These are phyloP conservation scores for Phytophthora sp. DNA, from an alignment of 352 stramenopile genomes.

Conservation along the genomic window DNA sequence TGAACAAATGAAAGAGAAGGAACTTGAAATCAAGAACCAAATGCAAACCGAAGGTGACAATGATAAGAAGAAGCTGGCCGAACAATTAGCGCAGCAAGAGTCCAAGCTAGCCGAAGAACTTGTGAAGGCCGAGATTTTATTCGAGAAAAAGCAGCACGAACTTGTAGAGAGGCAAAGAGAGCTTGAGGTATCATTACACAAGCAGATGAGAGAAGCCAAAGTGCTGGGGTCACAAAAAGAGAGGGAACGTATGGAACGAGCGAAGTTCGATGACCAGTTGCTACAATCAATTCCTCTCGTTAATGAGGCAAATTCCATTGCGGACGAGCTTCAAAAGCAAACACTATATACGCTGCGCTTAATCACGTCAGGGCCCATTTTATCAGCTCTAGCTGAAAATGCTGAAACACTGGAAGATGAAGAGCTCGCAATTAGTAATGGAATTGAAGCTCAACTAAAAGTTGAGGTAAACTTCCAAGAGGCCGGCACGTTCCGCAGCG, in stretches of 20 bases:
- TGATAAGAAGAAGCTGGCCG: conserved; percentile 76
- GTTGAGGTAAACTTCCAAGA: conserved; percentile 85
- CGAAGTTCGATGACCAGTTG: conserved; percentile 83
- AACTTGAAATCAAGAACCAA: conserved; percentile 75
- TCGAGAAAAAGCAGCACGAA: conserved; percentile 79
- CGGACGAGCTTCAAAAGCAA: conserved; percentile 77
- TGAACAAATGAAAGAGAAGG: conserved; percentile 77
- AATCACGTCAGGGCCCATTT: conserved; percentile 47
- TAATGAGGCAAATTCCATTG: conserved; percentile 88
- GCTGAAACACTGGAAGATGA: conserved; percentile 57
- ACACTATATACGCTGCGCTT: conserved; percentile 76
- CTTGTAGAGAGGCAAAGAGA: conserved; percentile 68
- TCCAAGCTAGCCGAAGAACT: conserved; percentile 79
- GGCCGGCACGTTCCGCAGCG: conserved; percentile 68
- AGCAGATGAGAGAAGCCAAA: conserved; percentile 84
- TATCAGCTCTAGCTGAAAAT: conserved; percentile 29
- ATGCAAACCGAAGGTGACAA: conserved; percentile 77
- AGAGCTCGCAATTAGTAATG: conserved; percentile 49
- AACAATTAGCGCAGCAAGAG: conserved; percentile 78
- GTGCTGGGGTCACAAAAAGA: conserved; percentile 74
- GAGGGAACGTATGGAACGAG: conserved; percentile 68
- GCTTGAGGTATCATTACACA: conserved; percentile 73
- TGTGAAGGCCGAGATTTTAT: conserved; percentile 75
- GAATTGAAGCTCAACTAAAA: conserved; percentile 72
- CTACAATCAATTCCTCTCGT: conserved; percentile 80